Evolutionary conservation across 768 basidiomycete species (phyloP), one percentile per base, ranked within the genome.

Genomic region (Pleurotus tuoliensis): DNA sequence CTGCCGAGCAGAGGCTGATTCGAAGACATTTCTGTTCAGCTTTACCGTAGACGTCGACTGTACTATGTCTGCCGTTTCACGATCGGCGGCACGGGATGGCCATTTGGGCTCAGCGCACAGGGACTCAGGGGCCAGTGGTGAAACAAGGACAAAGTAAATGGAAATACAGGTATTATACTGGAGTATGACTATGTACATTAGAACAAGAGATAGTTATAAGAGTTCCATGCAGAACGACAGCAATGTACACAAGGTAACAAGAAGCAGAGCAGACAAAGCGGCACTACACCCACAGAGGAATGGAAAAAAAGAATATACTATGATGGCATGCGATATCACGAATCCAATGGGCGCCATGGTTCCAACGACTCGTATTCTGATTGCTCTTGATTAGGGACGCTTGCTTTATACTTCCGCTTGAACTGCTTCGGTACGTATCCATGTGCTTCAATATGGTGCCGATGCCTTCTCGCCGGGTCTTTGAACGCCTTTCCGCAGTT

Each of bases 401-500:
- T 53, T 4, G 60, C 69, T 61, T 72, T 73, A 34, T 76, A 74
- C 59, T 78, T 80, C 65, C 73, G 79, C 58, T 67, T 71, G 61
- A 62, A 63, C 56, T 75, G 67, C 39, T 72, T 76, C 2, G 82
- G 79, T 16, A 76, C 52, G 57, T 85, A 82, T 18, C 75, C 74
- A 60, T 87, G 84, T 16, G 65, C 69, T 9, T 76, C 71, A 16
- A 78, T 73, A 69, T 82, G 79, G 66, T 87, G 86, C 38, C 82
- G 73, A 60, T 84, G 83, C 44, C 84, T 72, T 52, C 84, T 75
- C 3, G 86, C 84, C 15, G 84, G 84, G 62, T 88, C 86, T 53
- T 81, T 84, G 73, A 86, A 88, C 12, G 69, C 67, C 60, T 76
- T 73, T 9, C 71, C 75, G 59, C 86, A 87, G 27, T 64, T 56